Evolutionary conservation across 176 grass and related monocot genomes (phyloP), one percentile per base, ranked within the genome.

Genomic region (Raddia guianensis): DNA sequence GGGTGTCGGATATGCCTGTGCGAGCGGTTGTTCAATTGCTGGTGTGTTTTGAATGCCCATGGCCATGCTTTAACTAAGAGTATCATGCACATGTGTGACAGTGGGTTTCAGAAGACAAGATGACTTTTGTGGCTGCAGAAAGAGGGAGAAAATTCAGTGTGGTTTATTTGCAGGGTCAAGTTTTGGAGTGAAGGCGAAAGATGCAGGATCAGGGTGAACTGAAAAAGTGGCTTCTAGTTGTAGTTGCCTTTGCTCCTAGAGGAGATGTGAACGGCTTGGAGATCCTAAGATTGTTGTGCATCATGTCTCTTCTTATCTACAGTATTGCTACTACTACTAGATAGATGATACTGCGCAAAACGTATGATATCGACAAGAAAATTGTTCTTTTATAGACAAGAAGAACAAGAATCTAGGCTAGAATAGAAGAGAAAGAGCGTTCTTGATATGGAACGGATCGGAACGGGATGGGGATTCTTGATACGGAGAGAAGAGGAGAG

Each of bases 1-100:
- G 18, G 59, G 11, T 27, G 6, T n/a, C n/a, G 70, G 50, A 66
- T 37, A 50, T 43, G 21, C 6, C 13, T n/a, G 18, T 72, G 52
- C 50, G 55, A 70, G 48, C 19, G 6, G 49, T 8, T 72, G 48
- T 46, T 53, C 49, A 51, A 48, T n/a, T 43, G 32, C 51, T 20
- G 12, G 59, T 66, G 68, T 34, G 16, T n/a, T 66, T 52, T 72
- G 20, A 5, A 53, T 75, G 76, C 8, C 11, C n/a, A 66, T 49
- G 37, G 52, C 43, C n/a, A n/a, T n/a, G n/a, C n/a, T n/a, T n/a
- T n/a, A 78, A 16, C 9, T 84, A 54, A 68, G 12, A 66, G 49
- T 20, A 72, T 32, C 14, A 74, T 69, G 75, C 12, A n/a, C 5
- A 61, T 20, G 33, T 12, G 5, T 2, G 54, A 8, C 7, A 56